These are phyloP conservation scores for Postia placenta DNA, from an alignment of 768 basidiomycete species.

Conservation along the genomic window DNA sequence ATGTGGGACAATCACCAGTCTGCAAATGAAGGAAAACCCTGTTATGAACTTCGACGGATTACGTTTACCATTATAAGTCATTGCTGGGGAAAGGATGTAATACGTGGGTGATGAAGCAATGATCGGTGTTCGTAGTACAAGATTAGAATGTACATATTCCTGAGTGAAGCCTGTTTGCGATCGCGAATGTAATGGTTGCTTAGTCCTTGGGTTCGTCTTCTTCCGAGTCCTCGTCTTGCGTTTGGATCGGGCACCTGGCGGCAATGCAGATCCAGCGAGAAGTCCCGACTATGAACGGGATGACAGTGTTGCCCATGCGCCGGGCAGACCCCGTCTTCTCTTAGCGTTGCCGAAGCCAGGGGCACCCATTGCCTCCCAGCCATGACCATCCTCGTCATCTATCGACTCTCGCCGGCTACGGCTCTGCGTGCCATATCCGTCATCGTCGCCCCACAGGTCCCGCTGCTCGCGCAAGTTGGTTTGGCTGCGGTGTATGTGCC, in stretches of 20 bases:
- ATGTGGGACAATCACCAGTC: too few relatives aligned
- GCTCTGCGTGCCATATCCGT: slow-evolving; percentile 7
- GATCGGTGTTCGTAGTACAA: neutral
- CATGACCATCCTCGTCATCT: slow-evolving; percentile 22
- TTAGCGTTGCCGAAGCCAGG: slow-evolving; percentile 22
- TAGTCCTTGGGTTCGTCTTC: neutral
- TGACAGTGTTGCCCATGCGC: slow-evolving; percentile 20
- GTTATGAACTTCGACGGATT: neutral
- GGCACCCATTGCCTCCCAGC: slow-evolving; percentile 12
- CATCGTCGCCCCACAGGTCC: slow-evolving; percentile 24
- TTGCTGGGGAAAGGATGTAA: neutral
- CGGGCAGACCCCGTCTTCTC: slow-evolving; percentile 28
- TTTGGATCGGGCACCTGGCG: neutral
- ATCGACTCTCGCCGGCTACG: slow-evolving; percentile 9
- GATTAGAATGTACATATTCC: neutral
- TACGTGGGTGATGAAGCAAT: neutral
- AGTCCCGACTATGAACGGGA: neutral
- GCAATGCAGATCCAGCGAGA: neutral
- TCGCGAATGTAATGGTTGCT: neutral
- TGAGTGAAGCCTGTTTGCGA: neutral
- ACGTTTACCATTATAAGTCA: neutral
- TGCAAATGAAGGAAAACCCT: neutral
- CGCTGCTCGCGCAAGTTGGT: slow-evolving; percentile 8
- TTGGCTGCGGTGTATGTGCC: slow-evolving; percentile 39
- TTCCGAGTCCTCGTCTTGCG: neutral